Evolutionary conservation across 2,329 filamentous ascomycete genomes (phyloP).

Genomic region (Cryphonectria nitschkei): DNA sequence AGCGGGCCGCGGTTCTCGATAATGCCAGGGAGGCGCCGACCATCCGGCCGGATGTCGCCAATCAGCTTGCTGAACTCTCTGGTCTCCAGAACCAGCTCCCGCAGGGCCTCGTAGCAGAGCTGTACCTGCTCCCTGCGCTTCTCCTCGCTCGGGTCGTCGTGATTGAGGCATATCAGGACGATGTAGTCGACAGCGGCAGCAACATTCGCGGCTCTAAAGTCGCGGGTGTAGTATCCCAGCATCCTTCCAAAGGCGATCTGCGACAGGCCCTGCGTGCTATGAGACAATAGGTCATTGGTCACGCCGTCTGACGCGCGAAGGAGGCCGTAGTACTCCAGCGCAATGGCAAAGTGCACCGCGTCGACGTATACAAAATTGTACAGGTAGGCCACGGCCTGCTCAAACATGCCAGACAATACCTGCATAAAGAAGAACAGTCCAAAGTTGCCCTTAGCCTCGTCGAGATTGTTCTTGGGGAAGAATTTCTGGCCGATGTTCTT

Average conservation of each 20-base stretch:
- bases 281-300: constrained; percentile 68
- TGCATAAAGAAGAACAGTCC: constrained; percentile 95
- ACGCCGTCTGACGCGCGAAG: constrained; percentile 84
- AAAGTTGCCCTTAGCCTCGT: constrained; percentile 74
- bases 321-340: constrained; percentile 85
- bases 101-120: constrained; percentile 88
- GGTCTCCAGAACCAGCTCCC: constrained; percentile 94
- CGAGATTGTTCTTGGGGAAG: constrained; percentile 80
- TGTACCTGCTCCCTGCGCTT: constrained; percentile 76
- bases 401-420: constrained; percentile 88
- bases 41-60: constrained; percentile 87
- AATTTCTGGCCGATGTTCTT: constrained; percentile 88
- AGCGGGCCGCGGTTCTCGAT: constrained; percentile 84
- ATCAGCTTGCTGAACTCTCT: constrained; percentile 93
- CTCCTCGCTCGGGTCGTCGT: constrained; percentile 59
- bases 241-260: constrained; percentile 95
- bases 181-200: constrained; percentile 94
- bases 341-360: constrained; percentile 92
- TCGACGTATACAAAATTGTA: constrained; percentile 92
- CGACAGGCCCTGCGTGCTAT: constrained; percentile 69
- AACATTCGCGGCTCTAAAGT: constrained; percentile 90
- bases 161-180: constrained; percentile 86
- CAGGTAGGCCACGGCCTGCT: constrained; percentile 88
- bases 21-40: constrained; percentile 80
- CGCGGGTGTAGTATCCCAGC: constrained; percentile 91